A percentile compares a stretch with the other conserved stretches of the same genome.
Evolutionary conservation across 2,329 filamentous ascomycete species (phyloP).

Genomic region (Pyrenophora tritici-repentis): DNA sequence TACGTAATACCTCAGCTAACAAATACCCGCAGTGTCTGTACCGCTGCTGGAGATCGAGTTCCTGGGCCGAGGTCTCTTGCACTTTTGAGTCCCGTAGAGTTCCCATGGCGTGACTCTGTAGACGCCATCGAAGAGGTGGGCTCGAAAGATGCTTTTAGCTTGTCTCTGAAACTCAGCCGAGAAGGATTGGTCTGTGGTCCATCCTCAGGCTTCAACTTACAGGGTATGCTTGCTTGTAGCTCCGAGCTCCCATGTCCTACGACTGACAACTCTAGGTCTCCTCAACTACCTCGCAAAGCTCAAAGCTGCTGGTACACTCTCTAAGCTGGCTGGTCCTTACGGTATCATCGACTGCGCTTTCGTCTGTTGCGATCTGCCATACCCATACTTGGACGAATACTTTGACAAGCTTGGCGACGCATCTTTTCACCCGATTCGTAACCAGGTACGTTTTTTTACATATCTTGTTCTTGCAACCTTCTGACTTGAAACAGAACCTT

Average conservation of each 20-base stretch:
- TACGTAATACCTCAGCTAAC: not conserved
- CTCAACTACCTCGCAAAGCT: conserved; percentile 21
- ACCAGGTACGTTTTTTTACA: conserved; percentile 10
- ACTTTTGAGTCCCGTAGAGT: conserved; percentile 58
- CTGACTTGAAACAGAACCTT: conserved; percentile 20
- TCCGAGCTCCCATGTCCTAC: not conserved
- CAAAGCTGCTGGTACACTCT: conserved; percentile 18
- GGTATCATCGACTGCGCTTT: conserved; percentile 47
- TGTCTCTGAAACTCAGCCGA: conserved; percentile 61
- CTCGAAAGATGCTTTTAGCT: conserved; percentile 58
- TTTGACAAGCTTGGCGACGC: conserved; percentile 59
- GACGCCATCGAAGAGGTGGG: conserved; percentile 63
- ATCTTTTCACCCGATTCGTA: conserved; percentile 22
- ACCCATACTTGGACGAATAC: conserved; percentile 66
- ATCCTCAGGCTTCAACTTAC: conserved; percentile 64
- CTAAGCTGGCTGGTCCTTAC: conserved; percentile 11
- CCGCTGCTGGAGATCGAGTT: conserved; percentile 61
- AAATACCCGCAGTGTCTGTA: conserved; percentile 57
- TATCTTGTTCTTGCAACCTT: not conserved
- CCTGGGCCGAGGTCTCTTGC: conserved; percentile 62
- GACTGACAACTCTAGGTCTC: conserved; percentile 16
- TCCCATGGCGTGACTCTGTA: conserved; percentile 63
- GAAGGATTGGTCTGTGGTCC: conserved; percentile 65
- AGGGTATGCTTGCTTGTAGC: conserved; percentile 44
- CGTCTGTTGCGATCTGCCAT: conserved; percentile 66